Base-by-base conservation (phyloP, 192 early-diverging fungal genomes). In the Linnemannia zychae region DNA sequence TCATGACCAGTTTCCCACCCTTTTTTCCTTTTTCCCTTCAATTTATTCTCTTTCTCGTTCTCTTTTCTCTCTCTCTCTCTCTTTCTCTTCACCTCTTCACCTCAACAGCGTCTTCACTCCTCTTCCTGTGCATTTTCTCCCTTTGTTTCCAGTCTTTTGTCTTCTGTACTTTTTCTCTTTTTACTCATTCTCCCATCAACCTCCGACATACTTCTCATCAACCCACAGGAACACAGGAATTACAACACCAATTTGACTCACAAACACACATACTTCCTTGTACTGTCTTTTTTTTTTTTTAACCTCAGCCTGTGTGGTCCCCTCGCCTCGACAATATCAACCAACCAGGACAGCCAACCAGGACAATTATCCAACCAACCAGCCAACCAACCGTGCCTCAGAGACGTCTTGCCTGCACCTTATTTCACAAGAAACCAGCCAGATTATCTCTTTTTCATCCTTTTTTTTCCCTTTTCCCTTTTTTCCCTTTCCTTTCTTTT, bases 61-160 rank as follows among this genome's bases (percentile, higher is more conserved):
- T 36, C 57, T 68, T 36, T 34, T 13, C 17, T 28, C 22, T 18
- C 24, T 60, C 57, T 28, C 11, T 31, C 36, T 68, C 44, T 12
- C 44, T 71, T 24, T 71, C 69, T n/a, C 24, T 18, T 36, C 71
- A 48, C n/a, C n/a, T n/a, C n/a, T n/a, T n/a, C n/a, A n/a, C n/a
- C n/a, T n/a, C n/a, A n/a, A n/a, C n/a, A n/a, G n/a, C n/a, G n/a
- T n/a, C n/a, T n/a, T n/a, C n/a, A n/a, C n/a, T n/a, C n/a, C n/a
- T n/a, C n/a, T n/a, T n/a, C n/a, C n/a, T n/a, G n/a, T n/a, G n/a
- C n/a, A n/a, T n/a, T n/a, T n/a, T n/a, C n/a, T n/a, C n/a, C n/a
- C n/a, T n/a, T n/a, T n/a, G n/a, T n/a, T n/a, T n/a, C n/a, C n/a
- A n/a, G n/a, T n/a, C n/a, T n/a, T n/a, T n/a, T n/a, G n/a, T n/a